A percentile compares a stretch with the other conserved stretches of the same genome.
Evolutionary conservation across 2,329 filamentous ascomycete species (phyloP).

Genomic region (Aspergillus piperis): DNA sequence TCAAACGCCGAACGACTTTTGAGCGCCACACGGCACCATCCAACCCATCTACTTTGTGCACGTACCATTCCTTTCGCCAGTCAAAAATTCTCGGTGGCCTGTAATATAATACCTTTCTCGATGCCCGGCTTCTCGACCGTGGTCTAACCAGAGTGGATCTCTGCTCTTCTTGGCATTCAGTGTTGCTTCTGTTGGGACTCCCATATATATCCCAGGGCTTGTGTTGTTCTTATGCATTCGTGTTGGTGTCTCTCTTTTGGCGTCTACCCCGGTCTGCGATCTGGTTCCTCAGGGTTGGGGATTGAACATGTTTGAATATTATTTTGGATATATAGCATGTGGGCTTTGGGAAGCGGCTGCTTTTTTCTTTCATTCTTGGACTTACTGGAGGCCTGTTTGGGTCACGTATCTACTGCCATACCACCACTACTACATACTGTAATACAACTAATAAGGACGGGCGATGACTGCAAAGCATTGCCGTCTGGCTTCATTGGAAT

Average conservation of each 20-base stretch:
- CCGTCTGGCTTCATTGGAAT: neutral
- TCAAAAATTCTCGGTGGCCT: slow-evolving; percentile 2
- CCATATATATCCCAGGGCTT: slow-evolving; percentile 13
- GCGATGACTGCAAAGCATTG: slow-evolving; percentile 5
- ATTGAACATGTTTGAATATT: slow-evolving; percentile 3
- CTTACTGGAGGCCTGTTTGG: slow-evolving; percentile 24
- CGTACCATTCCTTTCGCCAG: slow-evolving; percentile 5
- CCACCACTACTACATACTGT: slow-evolving; percentile 12
- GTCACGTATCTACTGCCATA: slow-evolving; percentile 25
- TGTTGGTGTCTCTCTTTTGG: slow-evolving; percentile 19
- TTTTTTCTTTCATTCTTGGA: slow-evolving; percentile 16
- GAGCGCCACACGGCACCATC: neutral
- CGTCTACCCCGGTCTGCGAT: slow-evolving; percentile 10
- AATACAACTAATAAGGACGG: slow-evolving; percentile 18
- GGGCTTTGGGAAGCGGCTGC: slow-evolving; percentile 32
- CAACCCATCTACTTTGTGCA: neutral
- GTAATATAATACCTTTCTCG: neutral
- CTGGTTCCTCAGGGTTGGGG: neutral
- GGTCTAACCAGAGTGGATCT: neutral
- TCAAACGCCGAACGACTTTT: slow-evolving; percentile 42
- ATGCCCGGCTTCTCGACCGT: neutral
- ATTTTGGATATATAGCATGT: slow-evolving; percentile 27
- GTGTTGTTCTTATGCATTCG: slow-evolving; percentile 17
- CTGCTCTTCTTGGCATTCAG: slow-evolving; percentile 15
- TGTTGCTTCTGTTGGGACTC: slow-evolving; percentile 11